These are phyloP conservation scores for Erythrobasidium hasegawianum DNA, from an alignment of 1,284 basidiomycete species.

Conservation along the genomic window DNA sequence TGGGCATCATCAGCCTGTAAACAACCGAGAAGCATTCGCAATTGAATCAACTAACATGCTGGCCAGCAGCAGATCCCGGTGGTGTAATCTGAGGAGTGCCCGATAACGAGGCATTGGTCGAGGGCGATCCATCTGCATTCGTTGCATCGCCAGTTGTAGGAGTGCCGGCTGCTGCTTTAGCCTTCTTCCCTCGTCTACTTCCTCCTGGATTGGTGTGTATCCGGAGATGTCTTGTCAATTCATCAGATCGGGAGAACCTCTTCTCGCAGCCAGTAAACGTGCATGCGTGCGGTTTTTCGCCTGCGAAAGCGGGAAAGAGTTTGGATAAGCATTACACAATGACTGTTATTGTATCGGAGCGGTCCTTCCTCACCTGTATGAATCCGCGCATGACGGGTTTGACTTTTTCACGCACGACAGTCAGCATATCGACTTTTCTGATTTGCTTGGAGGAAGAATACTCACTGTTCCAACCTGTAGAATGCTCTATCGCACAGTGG, in stretches of 20 bases:
- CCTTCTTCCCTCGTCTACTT: conserved; percentile 39
- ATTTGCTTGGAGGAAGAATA: conserved; percentile 50
- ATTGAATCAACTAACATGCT: no score
- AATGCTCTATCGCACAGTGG: conserved; percentile 87
- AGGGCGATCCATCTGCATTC: not conserved
- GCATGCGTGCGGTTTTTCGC: conserved; percentile 95
- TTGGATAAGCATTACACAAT: not conserved
- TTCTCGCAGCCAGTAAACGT: conserved; percentile 94
- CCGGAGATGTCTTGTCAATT: conserved; percentile 89
- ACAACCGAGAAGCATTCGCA: no score
- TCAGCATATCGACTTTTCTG: not conserved
- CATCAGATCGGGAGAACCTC: conserved; percentile 93
- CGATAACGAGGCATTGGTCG: no score
- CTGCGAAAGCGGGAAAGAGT: conserved; percentile 47
- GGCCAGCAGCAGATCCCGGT: no score
- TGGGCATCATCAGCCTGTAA: no score
- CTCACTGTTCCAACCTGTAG: conserved; percentile 88
- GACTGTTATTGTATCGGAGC: not conserved
- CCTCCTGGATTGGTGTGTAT: conserved; percentile 66
- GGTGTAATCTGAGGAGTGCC: no score
- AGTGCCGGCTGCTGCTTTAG: conserved; percentile 38
- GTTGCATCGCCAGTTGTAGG: conserved; percentile 1
- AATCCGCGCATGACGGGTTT: conserved; percentile 96
- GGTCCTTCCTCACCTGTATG: conserved; percentile 61
- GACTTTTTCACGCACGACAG: conserved; percentile 44